Conservation (phyloP, 2,329 filamentous ascomycete genomes). For the Tothia fuscella region DNA sequence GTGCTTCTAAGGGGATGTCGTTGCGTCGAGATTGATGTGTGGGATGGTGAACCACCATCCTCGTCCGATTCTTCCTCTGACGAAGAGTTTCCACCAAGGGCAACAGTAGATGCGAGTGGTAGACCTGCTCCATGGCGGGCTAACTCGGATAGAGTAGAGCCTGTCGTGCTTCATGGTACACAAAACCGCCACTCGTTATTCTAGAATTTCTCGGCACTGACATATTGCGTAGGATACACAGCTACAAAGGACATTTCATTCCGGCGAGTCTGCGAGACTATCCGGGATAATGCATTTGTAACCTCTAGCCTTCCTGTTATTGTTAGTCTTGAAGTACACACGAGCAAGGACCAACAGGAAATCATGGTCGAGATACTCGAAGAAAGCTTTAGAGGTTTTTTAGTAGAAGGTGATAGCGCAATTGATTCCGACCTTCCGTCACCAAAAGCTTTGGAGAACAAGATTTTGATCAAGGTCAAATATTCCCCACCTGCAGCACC, state of each 20-base stretch:
- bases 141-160: conserved; percentile 42
- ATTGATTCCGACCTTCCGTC: conserved; percentile 48
- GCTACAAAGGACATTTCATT: conserved; percentile 79
- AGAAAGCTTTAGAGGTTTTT: conserved; percentile 65
- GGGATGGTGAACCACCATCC: conserved; percentile 53
- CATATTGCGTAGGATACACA: conserved; percentile 44
- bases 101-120: neutral
- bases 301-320: conserved; percentile 67
- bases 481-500: conserved; percentile 23
- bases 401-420: conserved; percentile 41
- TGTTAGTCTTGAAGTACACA: conserved; percentile 85
- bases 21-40: conserved; percentile 91
- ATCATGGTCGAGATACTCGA: conserved; percentile 92
- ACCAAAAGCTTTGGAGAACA: conserved; percentile 55
- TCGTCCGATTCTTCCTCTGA: conserved; percentile 9
- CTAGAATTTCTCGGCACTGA: neutral
- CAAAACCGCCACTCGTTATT: neutral
- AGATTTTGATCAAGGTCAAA: conserved; percentile 53
- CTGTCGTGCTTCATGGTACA: conserved; percentile 65
- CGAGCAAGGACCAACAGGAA: conserved; percentile 69
- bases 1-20: conserved; percentile 67
- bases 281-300: conserved; percentile 67
- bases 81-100: conserved; percentile 7
- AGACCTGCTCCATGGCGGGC: conserved; percentile 1
- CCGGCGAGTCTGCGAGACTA: conserved; percentile 70